Evolutionary conservation across 495 filamentous ascomycete genomes (phyloP).

Genomic region (Mytilinidion resinicola): DNA sequence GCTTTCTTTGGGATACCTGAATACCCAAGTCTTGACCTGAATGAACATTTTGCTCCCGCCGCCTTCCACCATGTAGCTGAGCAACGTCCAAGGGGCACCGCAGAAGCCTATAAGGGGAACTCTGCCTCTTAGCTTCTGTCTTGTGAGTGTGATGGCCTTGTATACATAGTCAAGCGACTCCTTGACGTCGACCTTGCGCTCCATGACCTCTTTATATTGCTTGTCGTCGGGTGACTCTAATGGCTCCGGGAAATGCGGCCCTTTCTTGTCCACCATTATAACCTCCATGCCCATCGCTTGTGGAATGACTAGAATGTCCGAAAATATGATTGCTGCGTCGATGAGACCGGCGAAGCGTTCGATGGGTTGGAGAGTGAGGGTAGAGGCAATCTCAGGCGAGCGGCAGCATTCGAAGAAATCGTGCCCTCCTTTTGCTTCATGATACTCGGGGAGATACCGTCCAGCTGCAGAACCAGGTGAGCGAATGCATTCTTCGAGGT

Average conservation of each 20-base stretch:
- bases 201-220: slow-evolving; percentile 73
- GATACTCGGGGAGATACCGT: slow-evolving; percentile 96
- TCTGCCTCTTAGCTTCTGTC: slow-evolving; percentile 76
- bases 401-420: slow-evolving; percentile 99
- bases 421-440: slow-evolving; percentile 76
- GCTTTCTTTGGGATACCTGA: slow-evolving; percentile 74
- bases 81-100: slow-evolving; percentile 90
- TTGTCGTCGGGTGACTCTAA: slow-evolving; percentile 67
- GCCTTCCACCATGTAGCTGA: slow-evolving; percentile 98
- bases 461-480: slow-evolving; percentile 54
- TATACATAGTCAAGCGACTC: slow-evolving; percentile 87
- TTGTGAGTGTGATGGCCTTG: slow-evolving; percentile 84
- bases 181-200: slow-evolving; percentile 72
- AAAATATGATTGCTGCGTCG: slow-evolving; percentile 98
- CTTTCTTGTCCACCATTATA: slow-evolving; percentile 94
- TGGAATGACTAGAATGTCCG: slow-evolving; percentile 94
- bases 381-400: slow-evolving; percentile 82
- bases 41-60: slow-evolving; percentile 91
- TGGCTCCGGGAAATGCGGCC: slow-evolving; percentile 86
- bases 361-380: slow-evolving; percentile 86
- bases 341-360: slow-evolving; percentile 84
- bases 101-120: slow-evolving; percentile 97
- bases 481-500: not conserved
- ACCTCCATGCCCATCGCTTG: slow-evolving; percentile 97
- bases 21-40: slow-evolving; percentile 90